Base-by-base conservation (phyloP, 139 green algal genomes). In the Picochlorum costavermella region DNA sequence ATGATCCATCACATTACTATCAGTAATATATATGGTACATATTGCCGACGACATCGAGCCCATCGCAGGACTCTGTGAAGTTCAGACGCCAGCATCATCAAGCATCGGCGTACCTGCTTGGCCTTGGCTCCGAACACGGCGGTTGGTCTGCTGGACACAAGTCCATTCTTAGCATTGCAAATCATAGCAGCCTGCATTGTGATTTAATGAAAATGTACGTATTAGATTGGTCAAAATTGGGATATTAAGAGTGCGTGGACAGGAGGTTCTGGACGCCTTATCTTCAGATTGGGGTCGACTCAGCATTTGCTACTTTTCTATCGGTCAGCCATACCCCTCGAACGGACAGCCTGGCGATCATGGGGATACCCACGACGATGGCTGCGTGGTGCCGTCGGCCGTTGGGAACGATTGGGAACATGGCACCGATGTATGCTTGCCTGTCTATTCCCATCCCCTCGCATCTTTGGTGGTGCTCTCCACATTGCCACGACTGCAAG, bases 131-230 rank as follows among this genome's bases (percentile, higher is more conserved):
- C 60, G 33, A 66, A 66, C 16, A 55, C 60, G n/a, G 37, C 48
- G n/a, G 36, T 66, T 25, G 60, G 60, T 31, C 60, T 66, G 58
- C 58, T 23, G 60, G 60, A n/a, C n/a, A 55, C 33, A 17, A 66
- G 33, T 45, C 60, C 60, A 28, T 55, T 56, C 46, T 57, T 57
- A 31, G 60, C 13, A 45, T 45, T 45, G 56, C 56, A 61, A 56
- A 66, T 45, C 60, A 66, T 66, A 55, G 60, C 33, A 56, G 60
- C 60, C 60, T 66, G 60, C 60, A 66, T 66, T 56, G 51, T 66
- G 33, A 40, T 40, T 40, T 40, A 40, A 40, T 40, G 33, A 40
- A 40, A 40, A 40, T 40, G 33, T 40, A 40, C 33, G 33, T 40
- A 40, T 40, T 40, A 5, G 33, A 40, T 40, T 40, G 33, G 33